Percentiles rank a stretch among this genome's conserved stretches.
Evolutionary conservation across 1,284 basidiomycete genomes (phyloP).

Genomic region (Amylostereum areolatum): DNA sequence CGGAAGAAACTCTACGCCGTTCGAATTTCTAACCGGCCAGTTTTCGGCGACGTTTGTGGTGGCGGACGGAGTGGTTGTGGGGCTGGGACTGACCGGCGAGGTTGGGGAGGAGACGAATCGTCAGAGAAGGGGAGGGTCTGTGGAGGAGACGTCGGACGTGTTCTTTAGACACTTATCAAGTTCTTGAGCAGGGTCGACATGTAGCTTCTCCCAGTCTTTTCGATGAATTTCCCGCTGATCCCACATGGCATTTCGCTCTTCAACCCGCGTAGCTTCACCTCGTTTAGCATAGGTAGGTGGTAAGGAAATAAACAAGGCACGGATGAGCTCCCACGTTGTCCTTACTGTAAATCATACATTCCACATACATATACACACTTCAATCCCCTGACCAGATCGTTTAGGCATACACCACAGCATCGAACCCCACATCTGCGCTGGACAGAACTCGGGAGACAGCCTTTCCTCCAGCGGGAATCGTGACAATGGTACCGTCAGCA

Average conservation of each 20-base stretch:
- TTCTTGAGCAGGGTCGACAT: no score
- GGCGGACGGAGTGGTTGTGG: slow-evolving; percentile 11
- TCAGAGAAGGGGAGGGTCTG: slow-evolving; percentile 3
- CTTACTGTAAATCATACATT: no score
- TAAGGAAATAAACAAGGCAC: no score
- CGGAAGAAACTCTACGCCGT: slow-evolving; percentile 18
- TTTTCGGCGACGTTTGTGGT: slow-evolving; percentile 12
- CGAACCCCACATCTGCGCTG: slow-evolving; percentile 25
- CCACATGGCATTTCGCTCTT: no score
- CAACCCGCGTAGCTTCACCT: no score
- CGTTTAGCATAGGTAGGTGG: no score
- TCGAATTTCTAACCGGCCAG: slow-evolving; percentile 7
- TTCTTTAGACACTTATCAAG: not conserved
- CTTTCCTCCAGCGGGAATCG: slow-evolving; percentile 50
- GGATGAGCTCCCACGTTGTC: no score
- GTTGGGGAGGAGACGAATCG: slow-evolving; percentile 7
- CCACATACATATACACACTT: no score
- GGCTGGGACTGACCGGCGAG: slow-evolving; percentile 15
- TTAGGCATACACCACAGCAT: slow-evolving; percentile 38
- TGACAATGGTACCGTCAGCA: slow-evolving; percentile 64
- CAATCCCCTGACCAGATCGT: not conserved
- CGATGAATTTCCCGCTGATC: no score
- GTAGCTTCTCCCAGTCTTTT: no score
- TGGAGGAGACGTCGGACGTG: slow-evolving; percentile 3
- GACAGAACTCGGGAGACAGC: slow-evolving; percentile 39